Evolutionary conservation across 345 rosid genomes (phyloP), one percentile per base, ranked within the genome.

Genomic region (Zanthoxylum bungeanum): DNA sequence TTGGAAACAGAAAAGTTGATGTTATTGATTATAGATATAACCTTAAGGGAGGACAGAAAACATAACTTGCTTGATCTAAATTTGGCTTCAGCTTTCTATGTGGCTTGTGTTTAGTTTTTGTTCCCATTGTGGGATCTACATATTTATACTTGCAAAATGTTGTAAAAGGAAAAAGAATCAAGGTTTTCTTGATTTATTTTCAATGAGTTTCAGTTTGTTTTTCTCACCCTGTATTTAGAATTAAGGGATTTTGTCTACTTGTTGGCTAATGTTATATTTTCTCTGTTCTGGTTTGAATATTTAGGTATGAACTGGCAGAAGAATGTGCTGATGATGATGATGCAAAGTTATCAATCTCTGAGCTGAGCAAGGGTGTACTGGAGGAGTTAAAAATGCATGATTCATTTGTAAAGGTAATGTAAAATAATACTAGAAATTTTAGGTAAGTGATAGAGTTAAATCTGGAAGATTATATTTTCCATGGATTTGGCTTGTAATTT

Each of bases 251-350:
- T n/a, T n/a, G n/a, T n/a, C n/a, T n/a, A 14, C 52, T 21, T 64
- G 19, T 56, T 19, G 10, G 3, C 14, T 34, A 37, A 46, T 56
- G 49, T 58, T 61, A n/a, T 42, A 72, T 58, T 17, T 42, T 30
- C 50, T 74, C 67, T 28, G 53, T 69, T 51, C 28, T 16, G 42
- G 56, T 74, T 67, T 51, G 61, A n/a, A 74, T 78, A 30, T 51
- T 74, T 76, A 93, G 99, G 85, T 91, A 87, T 79, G 94, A 87
- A 68, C 77, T 85, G 78, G 97, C 99, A 1, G 93, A 84, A 81
- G 98, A 91, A 50, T 93, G 93, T 81, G 91, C 99, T 30, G 99
- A 89, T 76, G 99, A 93, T 75, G 99, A 96, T 70, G 99, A 93
- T 66, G 97, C 87, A 49, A 93, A 91, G 77, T 30, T 79, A 64